Conservation (phyloP, 1,284 basidiomycete species). For the Leccinum idahoense region DNA sequence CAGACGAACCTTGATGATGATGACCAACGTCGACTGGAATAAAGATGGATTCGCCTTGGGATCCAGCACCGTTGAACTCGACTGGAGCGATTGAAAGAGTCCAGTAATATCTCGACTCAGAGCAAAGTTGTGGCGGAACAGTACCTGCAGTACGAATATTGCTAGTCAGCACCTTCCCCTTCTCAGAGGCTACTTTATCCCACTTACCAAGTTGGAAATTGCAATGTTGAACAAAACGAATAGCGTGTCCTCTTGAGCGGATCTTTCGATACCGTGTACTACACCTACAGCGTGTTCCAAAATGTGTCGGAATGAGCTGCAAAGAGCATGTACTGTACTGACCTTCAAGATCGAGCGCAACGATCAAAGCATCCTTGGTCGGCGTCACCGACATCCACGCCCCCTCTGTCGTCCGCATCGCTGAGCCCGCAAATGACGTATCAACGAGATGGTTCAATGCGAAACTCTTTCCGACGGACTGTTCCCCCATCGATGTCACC, state of each 20-base stretch:
- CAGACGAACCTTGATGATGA: conserved; percentile 53
- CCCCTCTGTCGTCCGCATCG: conserved; percentile 63
- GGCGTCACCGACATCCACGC: conserved; percentile 68
- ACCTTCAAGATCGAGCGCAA: conserved; percentile 65
- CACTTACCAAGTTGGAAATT: conserved; percentile 46
- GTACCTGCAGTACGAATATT: conserved; percentile 34
- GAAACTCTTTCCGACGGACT: conserved; percentile 62
- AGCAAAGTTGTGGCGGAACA: conserved; percentile 64
- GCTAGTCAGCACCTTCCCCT: neutral
- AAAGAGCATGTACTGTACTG: neutral
- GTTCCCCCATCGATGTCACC: conserved; percentile 66
- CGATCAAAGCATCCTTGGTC: conserved; percentile 47
- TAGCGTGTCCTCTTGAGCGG: conserved; percentile 58
- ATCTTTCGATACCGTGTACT: conserved; percentile 53
- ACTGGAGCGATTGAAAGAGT: conserved; percentile 62
- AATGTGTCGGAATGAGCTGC: neutral
- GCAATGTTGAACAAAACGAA: conserved; percentile 63
- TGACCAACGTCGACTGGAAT: conserved; percentile 54
- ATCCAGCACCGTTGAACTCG: conserved; percentile 53
- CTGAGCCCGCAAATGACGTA: conserved; percentile 62
- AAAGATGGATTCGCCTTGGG: conserved; percentile 52
- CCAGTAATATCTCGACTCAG: conserved; percentile 53
- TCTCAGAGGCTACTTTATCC: neutral
- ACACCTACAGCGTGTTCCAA: conserved; percentile 38
- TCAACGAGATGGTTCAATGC: conserved; percentile 58